Percentiles rank a stretch among this genome's conserved stretches.
phyloP scores from a whole-genome alignment of 2,329 filamentous ascomycete genomes.

The Monascus ruber region DNA sequence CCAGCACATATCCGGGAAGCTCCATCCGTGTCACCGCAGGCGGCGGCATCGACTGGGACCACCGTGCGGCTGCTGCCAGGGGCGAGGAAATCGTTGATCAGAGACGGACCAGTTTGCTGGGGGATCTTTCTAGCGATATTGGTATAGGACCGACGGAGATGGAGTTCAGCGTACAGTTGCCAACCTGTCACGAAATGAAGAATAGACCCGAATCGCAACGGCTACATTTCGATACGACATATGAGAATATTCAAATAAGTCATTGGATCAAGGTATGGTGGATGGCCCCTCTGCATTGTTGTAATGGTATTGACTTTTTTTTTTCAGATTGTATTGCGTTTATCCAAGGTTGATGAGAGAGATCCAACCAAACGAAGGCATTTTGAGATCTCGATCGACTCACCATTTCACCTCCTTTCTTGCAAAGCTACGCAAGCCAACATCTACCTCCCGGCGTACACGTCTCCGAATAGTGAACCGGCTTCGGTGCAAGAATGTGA shows the following conservation, averaged over 20 bases:
- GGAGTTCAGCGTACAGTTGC: conserved; percentile 85
- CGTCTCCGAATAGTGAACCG: conserved; percentile 41
- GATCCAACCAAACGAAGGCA: conserved; percentile 72
- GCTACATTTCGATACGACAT: conserved; percentile 83
- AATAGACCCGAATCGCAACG: conserved; percentile 55
- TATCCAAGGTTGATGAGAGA: conserved; percentile 70
- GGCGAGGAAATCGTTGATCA: conserved; percentile 45
- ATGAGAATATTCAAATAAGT: conserved; percentile 85
- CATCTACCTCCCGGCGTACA: conserved; percentile 73
- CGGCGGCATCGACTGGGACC: conserved; percentile 62
- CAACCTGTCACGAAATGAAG: conserved; percentile 74
- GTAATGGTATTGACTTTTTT: conserved; percentile 6
- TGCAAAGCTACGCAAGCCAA: conserved; percentile 90
- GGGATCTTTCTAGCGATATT: conserved; percentile 63
- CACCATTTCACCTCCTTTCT: conserved; percentile 83
- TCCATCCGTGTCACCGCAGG: conserved; percentile 67
- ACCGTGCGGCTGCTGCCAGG: conserved; percentile 43
- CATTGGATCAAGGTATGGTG: conserved; percentile 83
- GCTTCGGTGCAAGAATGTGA: conserved; percentile 46
- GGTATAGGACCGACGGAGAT: conserved; percentile 84
- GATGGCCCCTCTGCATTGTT: not conserved
- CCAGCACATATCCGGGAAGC: conserved; percentile 61
- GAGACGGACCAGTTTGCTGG: conserved; percentile 60
- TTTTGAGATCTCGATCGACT: conserved; percentile 94
- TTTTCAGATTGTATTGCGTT: conserved; percentile 72